phyloP scores from a whole-genome alignment of 2,329 filamentous ascomycete genomes.

The Colletotrichum falcatum region DNA sequence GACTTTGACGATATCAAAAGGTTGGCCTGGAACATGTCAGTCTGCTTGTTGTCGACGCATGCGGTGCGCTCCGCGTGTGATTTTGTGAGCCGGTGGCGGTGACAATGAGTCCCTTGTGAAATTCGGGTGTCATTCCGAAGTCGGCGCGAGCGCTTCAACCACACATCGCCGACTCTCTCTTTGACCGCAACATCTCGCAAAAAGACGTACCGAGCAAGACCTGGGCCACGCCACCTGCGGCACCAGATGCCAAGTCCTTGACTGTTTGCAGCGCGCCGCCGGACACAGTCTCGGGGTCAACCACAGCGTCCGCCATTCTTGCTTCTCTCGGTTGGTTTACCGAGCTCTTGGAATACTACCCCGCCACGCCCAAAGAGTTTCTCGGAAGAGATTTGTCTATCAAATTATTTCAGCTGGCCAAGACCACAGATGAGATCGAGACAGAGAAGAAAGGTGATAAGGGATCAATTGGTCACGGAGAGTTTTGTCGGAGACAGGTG shows the following conservation, averaged over 20 bases:
- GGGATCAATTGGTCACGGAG: not conserved
- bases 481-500: not conserved
- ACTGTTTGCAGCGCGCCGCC: slow-evolving; percentile 68
- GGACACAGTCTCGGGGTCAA: slow-evolving; percentile 35
- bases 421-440: not conserved
- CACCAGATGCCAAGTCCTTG: slow-evolving; percentile 93
- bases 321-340: slow-evolving; percentile 7
- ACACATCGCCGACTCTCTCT: slow-evolving; percentile 19
- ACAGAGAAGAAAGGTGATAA: not conserved
- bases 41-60: too few species aligned
- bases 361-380: slow-evolving; percentile 16
- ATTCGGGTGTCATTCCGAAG: slow-evolving; percentile 98
- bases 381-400: not conserved
- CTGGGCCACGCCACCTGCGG: slow-evolving; percentile 91
- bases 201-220: slow-evolving; percentile 83
- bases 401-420: too few species aligned
- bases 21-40: slow-evolving; percentile 65
- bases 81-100: slow-evolving; percentile 71
- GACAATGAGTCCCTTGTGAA: slow-evolving; percentile 74
- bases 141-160: slow-evolving; percentile 81
- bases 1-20: slow-evolving; percentile 96
- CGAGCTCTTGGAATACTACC: slow-evolving; percentile 18
- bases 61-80: accelerated
- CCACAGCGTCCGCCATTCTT: slow-evolving; percentile 35
- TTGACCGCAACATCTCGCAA: not conserved